Percentiles rank a stretch among this genome's conserved stretches.
These are phyloP conservation scores for Penicillium thymicola DNA, from an alignment of 2,329 filamentous ascomycete genomes.

Conservation along the genomic window DNA sequence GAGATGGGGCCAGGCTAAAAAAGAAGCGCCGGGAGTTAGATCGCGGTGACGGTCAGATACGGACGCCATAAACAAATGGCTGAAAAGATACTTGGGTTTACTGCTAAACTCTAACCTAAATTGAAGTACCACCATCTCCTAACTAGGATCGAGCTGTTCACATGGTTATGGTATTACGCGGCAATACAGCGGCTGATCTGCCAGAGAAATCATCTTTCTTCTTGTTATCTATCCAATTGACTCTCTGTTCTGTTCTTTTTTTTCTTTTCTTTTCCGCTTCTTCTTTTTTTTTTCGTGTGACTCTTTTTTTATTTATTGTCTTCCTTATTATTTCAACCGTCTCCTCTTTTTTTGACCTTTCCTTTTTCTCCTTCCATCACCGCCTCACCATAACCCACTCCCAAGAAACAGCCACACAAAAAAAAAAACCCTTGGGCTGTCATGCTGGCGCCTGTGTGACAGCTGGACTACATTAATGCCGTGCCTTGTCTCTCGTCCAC, in stretches of 20 bases:
- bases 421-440: conserved; percentile 22
- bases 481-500: conserved; percentile 36
- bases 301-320: background rate
- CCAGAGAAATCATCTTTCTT: conserved; percentile 16
- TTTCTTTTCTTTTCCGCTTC: conserved; percentile 3
- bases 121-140: background rate
- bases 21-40: conserved; percentile 24
- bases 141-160: conserved; percentile 13
- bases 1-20: conserved; percentile 24
- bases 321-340: background rate
- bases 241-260: conserved; percentile 7
- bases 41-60: conserved; percentile 17
- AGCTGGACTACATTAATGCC: conserved; percentile 36
- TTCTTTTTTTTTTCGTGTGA: conserved; percentile 5
- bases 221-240: conserved; percentile 10
- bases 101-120: background rate
- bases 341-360: conserved; percentile 9
- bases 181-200: conserved; percentile 21
- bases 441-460: conserved; percentile 40
- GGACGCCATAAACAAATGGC: background rate
- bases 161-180: conserved; percentile 8
- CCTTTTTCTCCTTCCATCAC: conserved; percentile 1
- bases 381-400: background rate
- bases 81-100: conserved; percentile 8
- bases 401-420: conserved; percentile 1